phyloP scores from a whole-genome alignment of 495 filamentous ascomycete species.

The Aspergillus mulundensis region DNA sequence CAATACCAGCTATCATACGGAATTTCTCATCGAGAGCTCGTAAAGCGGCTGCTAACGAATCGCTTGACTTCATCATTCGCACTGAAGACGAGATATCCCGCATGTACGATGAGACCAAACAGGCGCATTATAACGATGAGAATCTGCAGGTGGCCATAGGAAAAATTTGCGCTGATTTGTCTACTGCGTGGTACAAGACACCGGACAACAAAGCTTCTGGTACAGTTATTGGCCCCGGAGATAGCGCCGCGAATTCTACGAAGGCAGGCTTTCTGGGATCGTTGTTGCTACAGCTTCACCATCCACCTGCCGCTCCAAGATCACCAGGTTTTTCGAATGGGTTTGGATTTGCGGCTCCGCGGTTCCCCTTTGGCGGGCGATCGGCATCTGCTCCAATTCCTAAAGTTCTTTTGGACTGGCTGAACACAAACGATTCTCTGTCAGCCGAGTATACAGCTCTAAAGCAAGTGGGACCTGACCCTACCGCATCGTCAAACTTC shows the following conservation, averaged over 20 bases:
- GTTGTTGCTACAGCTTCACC: conserved; percentile 68
- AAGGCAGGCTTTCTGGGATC: conserved; percentile 72
- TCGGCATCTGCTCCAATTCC: conserved; percentile 55
- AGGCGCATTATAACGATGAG: conserved; percentile 48
- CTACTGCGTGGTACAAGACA: conserved; percentile 54
- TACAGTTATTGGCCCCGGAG: conserved; percentile 57
- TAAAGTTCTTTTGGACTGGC: conserved; percentile 73
- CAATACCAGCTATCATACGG: conserved; percentile 46
- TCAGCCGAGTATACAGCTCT: conserved; percentile 56
- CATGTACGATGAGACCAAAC: conserved; percentile 55
- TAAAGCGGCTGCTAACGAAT: conserved; percentile 35
- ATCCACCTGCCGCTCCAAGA: conserved; percentile 49
- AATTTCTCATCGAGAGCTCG: conserved; percentile 36
- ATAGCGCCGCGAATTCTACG: conserved; percentile 51
- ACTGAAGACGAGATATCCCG: conserved; percentile 41
- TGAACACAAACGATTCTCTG: conserved; percentile 62
- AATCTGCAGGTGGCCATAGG: conserved; percentile 53
- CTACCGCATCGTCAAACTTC: conserved; percentile 66
- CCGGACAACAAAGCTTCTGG: conserved; percentile 39
- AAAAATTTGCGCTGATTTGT: conserved; percentile 50
- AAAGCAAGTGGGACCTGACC: conserved; percentile 58
- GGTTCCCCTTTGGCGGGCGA: conserved; percentile 31
- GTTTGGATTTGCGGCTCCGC: conserved; percentile 21
- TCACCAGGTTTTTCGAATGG: conserved; percentile 24
- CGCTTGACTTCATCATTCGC: conserved; percentile 40